Evolutionary conservation across 2,329 filamentous ascomycete genomes (phyloP).

Genomic region (Fusarium humuli): DNA sequence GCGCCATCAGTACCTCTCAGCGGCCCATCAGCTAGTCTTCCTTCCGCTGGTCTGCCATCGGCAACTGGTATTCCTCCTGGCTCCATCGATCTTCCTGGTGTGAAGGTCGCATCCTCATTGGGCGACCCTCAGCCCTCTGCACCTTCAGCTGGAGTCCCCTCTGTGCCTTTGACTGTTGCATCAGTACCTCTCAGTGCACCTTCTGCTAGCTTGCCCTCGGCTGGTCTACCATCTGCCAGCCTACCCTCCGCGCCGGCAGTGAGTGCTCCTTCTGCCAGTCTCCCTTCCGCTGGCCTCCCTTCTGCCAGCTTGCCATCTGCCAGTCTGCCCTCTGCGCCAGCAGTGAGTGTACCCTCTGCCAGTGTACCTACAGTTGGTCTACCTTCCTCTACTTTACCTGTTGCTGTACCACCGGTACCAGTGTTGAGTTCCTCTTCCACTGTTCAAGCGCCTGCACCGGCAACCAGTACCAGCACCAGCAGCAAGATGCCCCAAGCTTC

Average conservation of each 20-base stretch:
- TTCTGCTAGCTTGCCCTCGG: neutral
- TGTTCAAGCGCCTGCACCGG: neutral
- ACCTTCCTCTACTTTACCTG: neutral
- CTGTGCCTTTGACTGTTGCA: no score
- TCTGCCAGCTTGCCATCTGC: neutral
- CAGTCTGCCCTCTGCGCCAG: neutral
- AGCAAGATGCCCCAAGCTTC: slow-evolving; percentile 4
- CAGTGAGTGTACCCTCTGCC: neutral
- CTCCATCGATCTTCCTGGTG: neutral
- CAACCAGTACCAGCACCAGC: neutral
- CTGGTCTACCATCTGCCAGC: neutral
- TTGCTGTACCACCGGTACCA: neutral
- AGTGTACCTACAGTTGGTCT: neutral
- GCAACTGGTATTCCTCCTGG: no score
- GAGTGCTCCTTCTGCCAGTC: neutral
- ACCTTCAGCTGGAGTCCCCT: neutral
- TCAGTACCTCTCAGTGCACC: no score
- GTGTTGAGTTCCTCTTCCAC: neutral
- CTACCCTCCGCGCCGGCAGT: neutral
- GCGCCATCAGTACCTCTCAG: neutral
- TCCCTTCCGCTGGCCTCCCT: neutral
- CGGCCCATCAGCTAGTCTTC: no score
- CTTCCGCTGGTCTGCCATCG: neutral
- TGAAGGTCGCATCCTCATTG: neutral
- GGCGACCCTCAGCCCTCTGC: neutral